phyloP scores from a whole-genome alignment of 140 eudicot genomes.

The Ambrosia hybrid region DNA sequence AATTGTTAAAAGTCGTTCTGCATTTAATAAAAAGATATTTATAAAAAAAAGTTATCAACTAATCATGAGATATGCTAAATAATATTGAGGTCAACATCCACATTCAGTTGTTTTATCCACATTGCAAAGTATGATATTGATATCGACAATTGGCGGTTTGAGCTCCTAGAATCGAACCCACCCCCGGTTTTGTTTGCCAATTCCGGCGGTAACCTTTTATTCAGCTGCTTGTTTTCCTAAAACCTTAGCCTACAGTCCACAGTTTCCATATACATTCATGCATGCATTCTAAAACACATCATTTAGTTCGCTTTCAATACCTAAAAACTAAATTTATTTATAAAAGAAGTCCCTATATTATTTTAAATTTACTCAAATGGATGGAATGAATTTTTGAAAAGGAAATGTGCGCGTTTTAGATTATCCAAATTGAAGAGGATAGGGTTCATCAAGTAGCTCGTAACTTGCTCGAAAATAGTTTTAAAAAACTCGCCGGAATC shows the following conservation, averaged over 20 bases:
- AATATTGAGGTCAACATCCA: slow-evolving; percentile 7
- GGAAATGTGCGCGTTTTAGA: neutral
- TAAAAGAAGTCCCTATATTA: neutral
- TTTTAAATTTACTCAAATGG: neutral
- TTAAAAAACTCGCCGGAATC: neutral
- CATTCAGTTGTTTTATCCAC: slow-evolving; percentile 17
- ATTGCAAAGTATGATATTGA: slow-evolving; percentile 8
- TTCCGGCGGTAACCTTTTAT: slow-evolving; percentile 20
- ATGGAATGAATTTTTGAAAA: neutral
- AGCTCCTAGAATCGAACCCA: slow-evolving; percentile 31
- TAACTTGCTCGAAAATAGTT: neutral
- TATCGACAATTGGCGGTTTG: slow-evolving; percentile 29
- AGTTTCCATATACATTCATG: slow-evolving; percentile 35
- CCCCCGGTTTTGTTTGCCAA: slow-evolving; percentile 35
- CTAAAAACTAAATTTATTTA: neutral
- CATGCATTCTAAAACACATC: slow-evolving; percentile 16
- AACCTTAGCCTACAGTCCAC: slow-evolving; percentile 40
- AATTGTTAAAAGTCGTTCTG: no score
- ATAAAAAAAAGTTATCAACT: neutral
- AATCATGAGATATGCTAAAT: slow-evolving; percentile 13
- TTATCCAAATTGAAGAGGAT: no score
- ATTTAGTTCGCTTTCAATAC: slow-evolving; percentile 4
- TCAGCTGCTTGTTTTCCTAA: slow-evolving; percentile 44
- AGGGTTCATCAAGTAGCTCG: neutral
- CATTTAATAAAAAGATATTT: neutral